Evolutionary conservation across 1,139 yeast species (phyloP), one percentile per base, ranked within the genome.

Genomic region (Schwanniomyces etchellsii): DNA sequence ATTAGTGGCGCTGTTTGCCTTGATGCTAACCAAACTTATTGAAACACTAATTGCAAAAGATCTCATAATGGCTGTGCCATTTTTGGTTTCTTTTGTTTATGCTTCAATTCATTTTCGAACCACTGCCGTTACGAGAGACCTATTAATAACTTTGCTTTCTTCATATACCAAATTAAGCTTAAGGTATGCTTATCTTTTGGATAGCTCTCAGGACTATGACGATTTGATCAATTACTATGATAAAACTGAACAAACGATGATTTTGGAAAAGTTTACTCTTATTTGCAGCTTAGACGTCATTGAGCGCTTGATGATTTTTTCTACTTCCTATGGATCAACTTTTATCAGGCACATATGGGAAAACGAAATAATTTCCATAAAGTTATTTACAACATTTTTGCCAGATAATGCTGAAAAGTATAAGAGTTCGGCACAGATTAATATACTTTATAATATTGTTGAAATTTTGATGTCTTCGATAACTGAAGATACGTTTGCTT

Each of bases 71-170:
- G 44, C 74, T 1, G 60, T 76, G 1, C 85, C 86, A 2, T 76
- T 76, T 46, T 39, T 80, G 12, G 46, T 78, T 2, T 59, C 78
- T 1, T 45, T 79, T 23, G 55, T 79, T 28, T 70, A 74, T 38
- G 74, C 74, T 32, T 47, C 77, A 1, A 51, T 78, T 9, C 62
- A 55, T 26, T 80, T 75, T 47, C 62, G 80, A 38, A 77, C 81
- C 0, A 66, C 71, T 30, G 85, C 85, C 0, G 60, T 77, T 5
- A 56, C 55, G 22, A 46, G 51, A 17, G 35, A 48, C 3, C 53
- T 74, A 33, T 42, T 57, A 31, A 18, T 38, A 11, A 26, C 31
- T 3, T 35, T 62, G 23, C 35, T 57, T 5, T 35, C 31, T 9
- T 35, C 35, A 18, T 35, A 55, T n/a, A 42, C 51, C 12, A 31